phyloP scores from a whole-genome alignment of 805 yeast species.

The Clavispora fructus region DNA sequence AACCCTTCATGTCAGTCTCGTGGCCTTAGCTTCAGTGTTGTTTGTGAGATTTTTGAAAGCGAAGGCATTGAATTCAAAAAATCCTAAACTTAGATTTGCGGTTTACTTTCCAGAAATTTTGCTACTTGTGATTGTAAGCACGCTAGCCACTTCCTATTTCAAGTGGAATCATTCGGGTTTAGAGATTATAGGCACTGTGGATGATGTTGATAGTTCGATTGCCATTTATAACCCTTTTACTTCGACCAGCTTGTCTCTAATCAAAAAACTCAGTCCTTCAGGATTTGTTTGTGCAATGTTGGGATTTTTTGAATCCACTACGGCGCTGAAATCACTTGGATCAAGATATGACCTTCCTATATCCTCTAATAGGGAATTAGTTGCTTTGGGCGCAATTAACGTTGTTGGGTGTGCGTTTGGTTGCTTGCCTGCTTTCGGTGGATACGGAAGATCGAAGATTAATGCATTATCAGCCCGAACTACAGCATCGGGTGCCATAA shows the following conservation, averaged over 20 bases:
- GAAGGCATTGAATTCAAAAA: constrained; percentile 18
- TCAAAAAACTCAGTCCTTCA: constrained; percentile 58
- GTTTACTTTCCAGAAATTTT: constrained; percentile 83
- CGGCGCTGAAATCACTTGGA: constrained; percentile 85
- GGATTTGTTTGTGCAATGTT: constrained; percentile 71
- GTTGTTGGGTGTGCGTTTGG: constrained; percentile 58
- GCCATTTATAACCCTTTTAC: constrained; percentile 54
- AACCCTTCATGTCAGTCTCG: constrained; percentile 57
- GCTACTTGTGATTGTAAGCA: constrained; percentile 59
- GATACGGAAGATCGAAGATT: constrained; percentile 88
- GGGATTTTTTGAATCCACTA: constrained; percentile 90
- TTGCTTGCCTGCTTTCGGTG: constrained; percentile 89
- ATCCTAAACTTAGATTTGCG: constrained; percentile 26
- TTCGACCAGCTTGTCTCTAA: constrained; percentile 42
- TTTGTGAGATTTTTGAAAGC: constrained; percentile 38
- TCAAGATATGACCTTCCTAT: constrained; percentile 65
- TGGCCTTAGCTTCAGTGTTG: constrained; percentile 46
- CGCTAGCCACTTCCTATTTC: constrained; percentile 44
- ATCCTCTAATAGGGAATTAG: constrained; percentile 84
- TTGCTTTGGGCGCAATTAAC: constrained; percentile 81
- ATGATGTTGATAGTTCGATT: constrained; percentile 39
- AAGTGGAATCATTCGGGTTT: constrained; percentile 55
- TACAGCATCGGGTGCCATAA: constrained; percentile 74
- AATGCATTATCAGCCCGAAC: constrained; percentile 82
- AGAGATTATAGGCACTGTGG: constrained; percentile 64